These are phyloP conservation scores for Chlorella vulgaris DNA, from an alignment of 139 green algal species.

Conservation along the genomic window DNA sequence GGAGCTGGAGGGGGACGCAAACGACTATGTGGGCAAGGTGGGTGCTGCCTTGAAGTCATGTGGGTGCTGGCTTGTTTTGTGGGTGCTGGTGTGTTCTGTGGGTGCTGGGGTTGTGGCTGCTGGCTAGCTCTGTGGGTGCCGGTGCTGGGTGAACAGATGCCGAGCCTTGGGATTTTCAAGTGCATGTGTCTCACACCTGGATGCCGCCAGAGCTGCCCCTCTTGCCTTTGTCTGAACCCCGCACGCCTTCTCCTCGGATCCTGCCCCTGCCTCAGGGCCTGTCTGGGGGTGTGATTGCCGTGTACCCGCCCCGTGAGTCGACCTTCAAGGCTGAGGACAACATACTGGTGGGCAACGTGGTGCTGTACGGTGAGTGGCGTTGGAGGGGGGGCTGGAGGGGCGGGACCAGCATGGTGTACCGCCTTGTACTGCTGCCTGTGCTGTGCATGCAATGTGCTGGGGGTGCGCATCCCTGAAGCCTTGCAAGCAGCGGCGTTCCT, in stretches of 20 bases:
- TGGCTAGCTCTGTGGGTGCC: not conserved
- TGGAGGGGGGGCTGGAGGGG: too few species aligned
- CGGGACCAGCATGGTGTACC: not conserved
- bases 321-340: conserved; percentile 85
- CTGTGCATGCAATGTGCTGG: too few species aligned
- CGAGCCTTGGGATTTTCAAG: not conserved
- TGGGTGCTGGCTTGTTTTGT: not conserved
- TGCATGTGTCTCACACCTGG: too few species aligned
- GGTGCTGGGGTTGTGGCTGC: not conserved
- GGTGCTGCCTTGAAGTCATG: not conserved
- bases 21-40: conserved; percentile 96
- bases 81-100: not conserved
- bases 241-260: not conserved
- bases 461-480: too few species aligned
- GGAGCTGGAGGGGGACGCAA: conserved; percentile 92
- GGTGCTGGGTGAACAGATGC: not conserved
- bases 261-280: conserved; percentile 59
- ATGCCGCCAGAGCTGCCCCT: too few species aligned
- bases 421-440: not conserved
- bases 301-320: conserved; percentile 75
- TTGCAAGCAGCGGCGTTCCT: too few species aligned
- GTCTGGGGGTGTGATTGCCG: conserved; percentile 74
- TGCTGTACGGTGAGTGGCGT: conserved; percentile 83
- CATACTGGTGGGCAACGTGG: conserved; percentile 96
- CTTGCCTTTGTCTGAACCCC: not conserved